Conservation (phyloP, 352 stramenopile genomes). For the Phytophthora crassamura region DNA sequence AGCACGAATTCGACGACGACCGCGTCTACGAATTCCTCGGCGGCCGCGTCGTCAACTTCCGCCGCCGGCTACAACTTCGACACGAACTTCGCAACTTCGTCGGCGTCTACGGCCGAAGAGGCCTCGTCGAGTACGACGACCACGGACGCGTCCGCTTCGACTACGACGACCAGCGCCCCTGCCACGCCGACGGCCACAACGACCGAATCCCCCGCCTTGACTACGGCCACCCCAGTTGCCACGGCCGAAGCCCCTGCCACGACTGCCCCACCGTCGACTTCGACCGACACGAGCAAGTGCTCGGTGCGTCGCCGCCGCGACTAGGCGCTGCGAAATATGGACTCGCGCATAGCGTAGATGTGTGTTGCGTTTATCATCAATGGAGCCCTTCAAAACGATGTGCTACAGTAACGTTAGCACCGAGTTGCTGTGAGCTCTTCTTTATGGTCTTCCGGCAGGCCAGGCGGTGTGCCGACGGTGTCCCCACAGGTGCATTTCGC, state of each 20-base stretch:
- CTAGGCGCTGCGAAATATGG: constrained; percentile 15
- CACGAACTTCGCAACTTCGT: constrained; percentile 24
- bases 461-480: constrained; percentile 16
- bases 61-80: constrained; percentile 26
- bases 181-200: constrained; percentile 1
- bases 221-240: not conserved
- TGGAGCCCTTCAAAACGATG: not conserved
- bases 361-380: constrained; percentile 7
- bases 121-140: constrained; percentile 14
- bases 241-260: constrained; percentile 2
- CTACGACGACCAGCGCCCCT: too few species aligned
- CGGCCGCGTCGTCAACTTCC: constrained; percentile 1
- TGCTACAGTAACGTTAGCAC: too few species aligned
- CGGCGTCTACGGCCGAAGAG: constrained; percentile 9
- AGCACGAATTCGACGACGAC: constrained; percentile 10
- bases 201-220: constrained; percentile 4
- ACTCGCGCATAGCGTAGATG: constrained; percentile 22
- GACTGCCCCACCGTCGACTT: constrained; percentile 8
- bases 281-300: constrained; percentile 25
- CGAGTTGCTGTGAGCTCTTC: too few species aligned
- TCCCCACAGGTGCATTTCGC: constrained; percentile 21
- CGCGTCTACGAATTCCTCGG: not conserved
- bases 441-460: constrained; percentile 12
- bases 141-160: constrained; percentile 7
- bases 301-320: constrained; percentile 27